These are phyloP conservation scores for Hypoxylon crocopeplum DNA, from an alignment of 495 filamentous ascomycete genomes.

Conservation along the genomic window DNA sequence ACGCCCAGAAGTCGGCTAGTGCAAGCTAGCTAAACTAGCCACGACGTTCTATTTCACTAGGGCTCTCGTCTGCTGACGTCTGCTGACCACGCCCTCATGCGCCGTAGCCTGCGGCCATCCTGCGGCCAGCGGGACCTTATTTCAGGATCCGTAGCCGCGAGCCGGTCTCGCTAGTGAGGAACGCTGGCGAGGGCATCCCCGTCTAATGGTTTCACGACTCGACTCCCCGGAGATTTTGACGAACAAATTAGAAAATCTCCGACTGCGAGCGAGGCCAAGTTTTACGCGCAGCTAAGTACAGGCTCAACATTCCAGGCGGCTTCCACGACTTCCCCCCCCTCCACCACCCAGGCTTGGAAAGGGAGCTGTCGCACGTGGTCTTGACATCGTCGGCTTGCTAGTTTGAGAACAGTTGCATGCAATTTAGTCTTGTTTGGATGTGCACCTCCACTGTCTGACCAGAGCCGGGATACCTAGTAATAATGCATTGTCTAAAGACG, in stretches of 20 bases:
- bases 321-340: conserved; percentile 21
- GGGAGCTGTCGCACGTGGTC: conserved; percentile 20
- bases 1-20: conserved; percentile 11
- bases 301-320: conserved; percentile 25
- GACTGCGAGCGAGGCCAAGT: conserved; percentile 8
- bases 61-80: conserved; percentile 33
- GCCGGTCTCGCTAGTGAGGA: conserved; percentile 26
- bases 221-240: conserved; percentile 27
- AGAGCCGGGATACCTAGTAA: conserved; percentile 30
- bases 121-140: conserved; percentile 38
- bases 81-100: conserved; percentile 41
- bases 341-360: conserved; percentile 7
- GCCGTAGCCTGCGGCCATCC: conserved; percentile 40
- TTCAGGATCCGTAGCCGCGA: conserved; percentile 28
- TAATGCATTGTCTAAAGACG: conserved; percentile 19
- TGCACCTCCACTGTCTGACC: conserved; percentile 22
- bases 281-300: conserved; percentile 3
- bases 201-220: conserved; percentile 27
- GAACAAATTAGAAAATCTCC: conserved; percentile 32
- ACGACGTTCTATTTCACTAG: conserved; percentile 6
- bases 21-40: conserved; percentile 14
- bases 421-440: conserved; percentile 19
- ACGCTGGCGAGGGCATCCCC: conserved; percentile 26
- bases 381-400: conserved; percentile 17
- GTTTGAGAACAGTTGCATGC: conserved; percentile 11